A percentile compares a stretch with the other conserved stretches of the same genome.
Conservation (phyloP, 1,284 basidiomycete genomes). For the Microbotryum intermedium region DNA sequence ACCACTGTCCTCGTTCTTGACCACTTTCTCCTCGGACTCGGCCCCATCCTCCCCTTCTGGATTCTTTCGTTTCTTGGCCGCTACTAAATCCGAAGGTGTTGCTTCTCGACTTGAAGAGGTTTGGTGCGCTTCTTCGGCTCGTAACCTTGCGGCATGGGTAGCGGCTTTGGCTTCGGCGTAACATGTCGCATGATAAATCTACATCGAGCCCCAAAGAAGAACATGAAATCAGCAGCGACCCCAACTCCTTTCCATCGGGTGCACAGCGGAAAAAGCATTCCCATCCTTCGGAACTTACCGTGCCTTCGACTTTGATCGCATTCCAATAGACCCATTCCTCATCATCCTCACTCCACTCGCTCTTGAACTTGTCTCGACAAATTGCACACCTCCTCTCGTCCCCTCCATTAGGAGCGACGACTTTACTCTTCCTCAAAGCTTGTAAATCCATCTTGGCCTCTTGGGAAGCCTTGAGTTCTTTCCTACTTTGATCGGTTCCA, state of each 20-base stretch:
- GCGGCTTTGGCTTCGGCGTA: slow-evolving; percentile 54
- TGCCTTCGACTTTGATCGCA: slow-evolving; percentile 48
- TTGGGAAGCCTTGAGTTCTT: slow-evolving; percentile 47
- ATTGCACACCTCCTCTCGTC: slow-evolving; percentile 78
- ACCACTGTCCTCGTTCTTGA: not conserved
- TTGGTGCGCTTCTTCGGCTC: not conserved
- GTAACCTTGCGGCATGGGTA: slow-evolving; percentile 21
- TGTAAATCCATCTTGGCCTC: slow-evolving; percentile 57
- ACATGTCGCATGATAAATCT: slow-evolving; percentile 88
- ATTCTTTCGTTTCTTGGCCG: not conserved
- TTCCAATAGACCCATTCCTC: slow-evolving; percentile 99
- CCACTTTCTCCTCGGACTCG: not conserved
- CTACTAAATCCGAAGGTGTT: not conserved
- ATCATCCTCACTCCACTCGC: slow-evolving; percentile 89
- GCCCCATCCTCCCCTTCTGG: not conserved
- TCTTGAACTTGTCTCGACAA: slow-evolving; percentile 88
- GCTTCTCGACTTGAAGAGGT: not conserved
- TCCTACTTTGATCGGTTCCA: not conserved
- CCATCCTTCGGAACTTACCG: slow-evolving; percentile 4
- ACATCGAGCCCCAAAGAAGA: no score
- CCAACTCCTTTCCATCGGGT: not conserved
- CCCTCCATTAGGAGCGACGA: slow-evolving; percentile 65
- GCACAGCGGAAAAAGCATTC: not conserved
- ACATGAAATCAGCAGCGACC: not conserved
- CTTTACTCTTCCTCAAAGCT: slow-evolving; percentile 64